Conservation (phyloP, 148 eudicot genomes). For the Silene conica region DNA sequence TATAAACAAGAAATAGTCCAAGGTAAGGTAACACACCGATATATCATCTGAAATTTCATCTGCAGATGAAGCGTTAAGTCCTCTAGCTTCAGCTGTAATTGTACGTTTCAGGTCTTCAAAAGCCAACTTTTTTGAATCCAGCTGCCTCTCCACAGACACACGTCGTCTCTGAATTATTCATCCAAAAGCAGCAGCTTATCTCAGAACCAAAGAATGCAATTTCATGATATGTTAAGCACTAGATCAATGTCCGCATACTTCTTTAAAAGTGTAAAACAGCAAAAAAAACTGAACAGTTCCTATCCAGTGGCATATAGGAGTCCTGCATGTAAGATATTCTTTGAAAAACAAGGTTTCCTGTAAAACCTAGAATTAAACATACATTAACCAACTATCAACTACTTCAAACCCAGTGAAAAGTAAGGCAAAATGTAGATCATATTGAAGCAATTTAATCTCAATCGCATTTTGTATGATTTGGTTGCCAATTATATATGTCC, state of each 20-base stretch:
- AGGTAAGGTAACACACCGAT: constrained; percentile 44
- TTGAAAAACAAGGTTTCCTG: background rate
- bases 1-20: background rate
- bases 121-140: constrained; percentile 39
- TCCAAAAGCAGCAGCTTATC: constrained; percentile 7
- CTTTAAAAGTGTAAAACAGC: background rate
- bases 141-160: constrained; percentile 33
- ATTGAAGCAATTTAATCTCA: background rate
- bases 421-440: background rate
- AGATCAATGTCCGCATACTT: background rate
- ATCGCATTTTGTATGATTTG: background rate
- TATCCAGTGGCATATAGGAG: background rate
- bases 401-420: too few relatives aligned
- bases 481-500: background rate
- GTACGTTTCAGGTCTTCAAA: constrained; percentile 59
- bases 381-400: too few relatives aligned
- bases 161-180: constrained; percentile 52
- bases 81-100: constrained; percentile 46
- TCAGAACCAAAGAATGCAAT: constrained; percentile 1
- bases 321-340: background rate
- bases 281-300: background rate
- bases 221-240: background rate
- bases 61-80: constrained; percentile 45
- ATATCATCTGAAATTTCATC: constrained; percentile 76
- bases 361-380: background rate